Base-by-base conservation (phyloP, 208 protist species). In the Lotmaria passim region DNA sequence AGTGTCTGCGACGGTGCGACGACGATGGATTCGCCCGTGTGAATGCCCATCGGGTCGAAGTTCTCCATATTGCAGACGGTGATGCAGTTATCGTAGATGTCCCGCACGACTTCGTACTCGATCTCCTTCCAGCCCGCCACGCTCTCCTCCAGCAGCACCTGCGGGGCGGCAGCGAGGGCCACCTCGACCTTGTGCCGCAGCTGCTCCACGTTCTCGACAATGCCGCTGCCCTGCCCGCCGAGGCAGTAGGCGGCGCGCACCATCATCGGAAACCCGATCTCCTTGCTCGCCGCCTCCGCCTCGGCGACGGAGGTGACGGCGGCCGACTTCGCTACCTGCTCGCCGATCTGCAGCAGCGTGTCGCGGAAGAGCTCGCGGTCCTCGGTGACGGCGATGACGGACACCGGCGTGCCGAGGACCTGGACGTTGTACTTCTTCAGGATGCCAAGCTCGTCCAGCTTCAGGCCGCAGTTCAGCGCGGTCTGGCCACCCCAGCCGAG, bases 11-110 rank as follows among this genome's bases (percentile, higher is more conserved):
- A 99, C 26, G 98, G 98, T 3, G 98, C 98, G 28, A 99, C 98
- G 33, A 99, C 98, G 79, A 99, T 99, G 31, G 97, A 99, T 61
- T 99, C 98, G 57, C 98, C 98, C 36, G 98, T 99, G 87, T 99
- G 98, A 74, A 99, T 96, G 39, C 98, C 98, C 69, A 98, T 90
- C 26, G 95, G 96, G 74, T 99, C 96, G 76, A 99, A 99, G 87
- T 99, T 99, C 85, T 99, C 98, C 98, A 99, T 99, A 85, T 99
- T 99, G 89, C 98, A 99, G 58, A 99, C 98, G 30, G 98, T 99
- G 68, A 99, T 99, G 86, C 98, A 99, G 88, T 99, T 99, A 84
- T 99, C 98, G 59, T 98, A 89, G 58, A 90, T 89, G 75, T 99
- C 98, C 65, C 97, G 86, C 33, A 99, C 93, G 47, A 99, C 97